These are phyloP conservation scores for Cephaloascus albidus DNA, from an alignment of 805 yeast genomes.

Conservation along the genomic window DNA sequence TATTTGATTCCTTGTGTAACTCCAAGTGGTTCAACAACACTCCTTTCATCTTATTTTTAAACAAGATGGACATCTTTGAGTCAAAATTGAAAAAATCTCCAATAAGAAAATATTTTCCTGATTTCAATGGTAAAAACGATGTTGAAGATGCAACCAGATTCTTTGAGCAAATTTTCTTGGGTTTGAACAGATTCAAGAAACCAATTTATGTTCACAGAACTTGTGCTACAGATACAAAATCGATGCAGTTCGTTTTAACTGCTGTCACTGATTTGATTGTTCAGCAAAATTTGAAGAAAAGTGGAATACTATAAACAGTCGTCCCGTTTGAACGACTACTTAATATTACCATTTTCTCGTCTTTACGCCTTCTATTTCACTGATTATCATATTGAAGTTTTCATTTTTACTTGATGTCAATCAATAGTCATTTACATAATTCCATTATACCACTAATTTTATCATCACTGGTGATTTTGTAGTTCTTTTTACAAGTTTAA, in stretches of 20 bases:
- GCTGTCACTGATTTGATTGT: conserved; percentile 91
- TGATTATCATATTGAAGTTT: too few relatives aligned
- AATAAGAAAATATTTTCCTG: conserved; percentile 76
- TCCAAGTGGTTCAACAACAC: conserved; percentile 89
- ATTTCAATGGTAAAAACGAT: conserved; percentile 83
- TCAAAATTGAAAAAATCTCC: conserved; percentile 80
- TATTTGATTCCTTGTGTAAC: conserved; percentile 86
- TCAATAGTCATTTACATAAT: too few relatives aligned
- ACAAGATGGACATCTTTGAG: conserved; percentile 85
- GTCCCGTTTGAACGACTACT: too few relatives aligned
- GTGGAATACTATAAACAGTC: conserved; percentile 68
- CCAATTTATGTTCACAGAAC: conserved; percentile 90
- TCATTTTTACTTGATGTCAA: too few relatives aligned
- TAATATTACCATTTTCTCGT: too few relatives aligned
- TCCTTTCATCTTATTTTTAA: conserved; percentile 76
- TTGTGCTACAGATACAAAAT: conserved; percentile 87
- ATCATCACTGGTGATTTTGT: too few relatives aligned
- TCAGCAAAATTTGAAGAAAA: conserved; percentile 68
- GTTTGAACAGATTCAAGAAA: conserved; percentile 55
- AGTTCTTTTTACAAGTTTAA: too few relatives aligned
- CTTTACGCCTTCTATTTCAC: too few relatives aligned
- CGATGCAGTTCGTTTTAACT: conserved; percentile 83
- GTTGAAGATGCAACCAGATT: conserved; percentile 85
- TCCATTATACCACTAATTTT: too few relatives aligned
- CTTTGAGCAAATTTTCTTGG: conserved; percentile 82